phyloP scores from a whole-genome alignment of 2,329 filamentous ascomycete species.

The Sarocladium oryzae region DNA sequence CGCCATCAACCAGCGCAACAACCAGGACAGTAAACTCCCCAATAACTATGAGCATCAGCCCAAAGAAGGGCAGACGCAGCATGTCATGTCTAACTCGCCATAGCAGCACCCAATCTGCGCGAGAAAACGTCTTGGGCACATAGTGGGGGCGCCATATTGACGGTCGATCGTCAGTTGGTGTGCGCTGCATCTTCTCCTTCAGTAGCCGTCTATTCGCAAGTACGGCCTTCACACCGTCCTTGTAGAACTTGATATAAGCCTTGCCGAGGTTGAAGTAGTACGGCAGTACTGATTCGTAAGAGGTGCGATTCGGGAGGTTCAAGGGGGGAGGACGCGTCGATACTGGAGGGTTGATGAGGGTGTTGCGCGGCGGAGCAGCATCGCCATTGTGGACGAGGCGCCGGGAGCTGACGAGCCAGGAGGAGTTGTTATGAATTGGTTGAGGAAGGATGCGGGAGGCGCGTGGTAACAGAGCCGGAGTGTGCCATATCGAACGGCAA shows the following conservation, averaged over 20 bases:
- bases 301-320: slow-evolving; percentile 48
- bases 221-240: slow-evolving; percentile 70
- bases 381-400: slow-evolving; percentile 4
- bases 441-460: neutral
- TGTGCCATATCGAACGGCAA: slow-evolving; percentile 23
- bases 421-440: neutral
- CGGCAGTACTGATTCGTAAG: slow-evolving; percentile 22
- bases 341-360: slow-evolving; percentile 60
- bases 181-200: slow-evolving; percentile 31
- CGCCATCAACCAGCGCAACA: slow-evolving; percentile 60
- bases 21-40: slow-evolving; percentile 83
- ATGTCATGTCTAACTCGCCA: slow-evolving; percentile 65
- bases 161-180: slow-evolving; percentile 50
- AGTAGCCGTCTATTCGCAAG: slow-evolving; percentile 57
- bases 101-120: slow-evolving; percentile 66
- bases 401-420: neutral
- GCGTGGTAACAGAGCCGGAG: slow-evolving; percentile 17
- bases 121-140: slow-evolving; percentile 36
- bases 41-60: slow-evolving; percentile 65
- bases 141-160: slow-evolving; percentile 28
- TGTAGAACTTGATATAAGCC: slow-evolving; percentile 81
- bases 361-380: slow-evolving; percentile 14
- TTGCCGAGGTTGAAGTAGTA: slow-evolving; percentile 61
- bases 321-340: slow-evolving; percentile 69
- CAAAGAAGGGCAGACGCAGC: slow-evolving; percentile 72